Evolutionary conservation across 2,329 filamentous ascomycete species (phyloP).

Genomic region (Trichoderma breve): DNA sequence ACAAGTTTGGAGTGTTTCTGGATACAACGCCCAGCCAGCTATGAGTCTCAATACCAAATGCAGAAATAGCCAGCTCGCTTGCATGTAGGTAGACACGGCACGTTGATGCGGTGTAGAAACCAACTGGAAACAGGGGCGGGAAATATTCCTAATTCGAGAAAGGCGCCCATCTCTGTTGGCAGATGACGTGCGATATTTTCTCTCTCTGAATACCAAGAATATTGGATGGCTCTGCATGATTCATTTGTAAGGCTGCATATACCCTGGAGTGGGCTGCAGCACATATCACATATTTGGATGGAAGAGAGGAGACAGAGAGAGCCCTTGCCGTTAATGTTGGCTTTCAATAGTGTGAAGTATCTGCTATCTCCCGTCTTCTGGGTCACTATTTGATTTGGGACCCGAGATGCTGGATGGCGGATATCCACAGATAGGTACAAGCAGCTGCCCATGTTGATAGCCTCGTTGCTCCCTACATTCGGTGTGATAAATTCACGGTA

Average conservation of each 20-base stretch:
- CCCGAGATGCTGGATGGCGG: not conserved
- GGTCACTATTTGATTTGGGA: not conserved
- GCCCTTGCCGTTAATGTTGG: not conserved
- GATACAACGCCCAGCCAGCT: not conserved
- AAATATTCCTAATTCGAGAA: not conserved
- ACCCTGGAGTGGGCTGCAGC: not conserved
- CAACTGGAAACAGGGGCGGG: not conserved
- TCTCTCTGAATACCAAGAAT: not conserved
- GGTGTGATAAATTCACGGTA: not conserved
- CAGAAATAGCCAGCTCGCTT: not conserved
- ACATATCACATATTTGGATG: not conserved
- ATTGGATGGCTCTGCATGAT: not conserved
- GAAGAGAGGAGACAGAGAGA: not conserved
- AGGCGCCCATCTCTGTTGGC: not conserved
- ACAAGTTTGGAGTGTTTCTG: not conserved
- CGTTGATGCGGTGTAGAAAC: not conserved
- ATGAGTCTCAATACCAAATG: not conserved
- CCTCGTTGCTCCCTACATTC: not conserved
- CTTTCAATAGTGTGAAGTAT: not conserved
- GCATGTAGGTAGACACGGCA: not conserved
- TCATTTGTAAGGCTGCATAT: constrained; percentile 6
- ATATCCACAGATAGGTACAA: not conserved
- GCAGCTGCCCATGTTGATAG: not conserved
- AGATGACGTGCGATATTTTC: not conserved
- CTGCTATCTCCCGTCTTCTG: not conserved